phyloP scores from a whole-genome alignment of 2,329 filamentous ascomycete species.

The Nothomitra cinnamomea region DNA sequence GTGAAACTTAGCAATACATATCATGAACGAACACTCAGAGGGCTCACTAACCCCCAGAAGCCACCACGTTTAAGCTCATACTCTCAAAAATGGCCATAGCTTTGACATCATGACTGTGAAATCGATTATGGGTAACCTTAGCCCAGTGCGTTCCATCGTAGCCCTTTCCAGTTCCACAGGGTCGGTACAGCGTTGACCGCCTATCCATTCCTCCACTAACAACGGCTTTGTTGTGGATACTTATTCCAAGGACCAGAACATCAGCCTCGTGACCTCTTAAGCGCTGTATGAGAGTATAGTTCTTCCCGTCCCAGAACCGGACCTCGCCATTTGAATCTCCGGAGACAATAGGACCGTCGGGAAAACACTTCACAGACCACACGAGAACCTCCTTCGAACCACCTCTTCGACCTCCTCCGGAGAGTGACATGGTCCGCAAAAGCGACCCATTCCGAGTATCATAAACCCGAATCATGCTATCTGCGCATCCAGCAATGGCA shows the following conservation, averaged over 20 bases:
- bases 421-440: conserved; percentile 64
- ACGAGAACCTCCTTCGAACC: conserved; percentile 75
- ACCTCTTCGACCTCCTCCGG: conserved; percentile 55
- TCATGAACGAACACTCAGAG: conserved; percentile 6
- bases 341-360: conserved; percentile 79
- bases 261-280: conserved; percentile 80
- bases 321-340: conserved; percentile 91
- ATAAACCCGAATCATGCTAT: conserved; percentile 84
- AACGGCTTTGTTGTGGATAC: conserved; percentile 62
- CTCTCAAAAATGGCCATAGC: conserved; percentile 82
- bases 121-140: conserved; percentile 69
- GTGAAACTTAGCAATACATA: conserved; percentile 17
- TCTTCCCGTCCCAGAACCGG: conserved; percentile 84
- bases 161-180: conserved; percentile 32
- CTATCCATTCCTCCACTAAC: conserved; percentile 87
- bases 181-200: conserved; percentile 67
- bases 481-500: conserved; percentile 83
- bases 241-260: conserved; percentile 72
- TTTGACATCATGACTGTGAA: conserved; percentile 91
- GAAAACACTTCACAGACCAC: conserved; percentile 81
- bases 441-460: conserved; percentile 65
- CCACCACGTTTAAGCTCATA: conserved; percentile 64
- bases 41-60: conserved; percentile 63
- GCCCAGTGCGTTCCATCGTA: conserved; percentile 52
- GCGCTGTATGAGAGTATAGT: conserved; percentile 72